phyloP scores from a whole-genome alignment of 257 asterid genomes.

The Petunia secreta region DNA sequence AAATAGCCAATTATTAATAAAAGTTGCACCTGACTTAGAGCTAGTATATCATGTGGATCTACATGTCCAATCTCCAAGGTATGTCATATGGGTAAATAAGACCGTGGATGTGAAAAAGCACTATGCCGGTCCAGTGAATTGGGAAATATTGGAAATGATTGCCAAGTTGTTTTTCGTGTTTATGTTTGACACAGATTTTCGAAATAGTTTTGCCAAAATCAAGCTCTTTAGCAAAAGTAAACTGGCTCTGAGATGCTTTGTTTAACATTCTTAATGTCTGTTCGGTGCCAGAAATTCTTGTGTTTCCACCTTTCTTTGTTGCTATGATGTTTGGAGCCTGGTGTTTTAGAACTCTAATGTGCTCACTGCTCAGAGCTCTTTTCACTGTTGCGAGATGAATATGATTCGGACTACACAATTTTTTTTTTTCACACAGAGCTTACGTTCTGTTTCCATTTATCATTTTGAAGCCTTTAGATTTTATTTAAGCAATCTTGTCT shows the following conservation, averaged over 20 bases:
- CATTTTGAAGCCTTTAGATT: slow-evolving; percentile 21
- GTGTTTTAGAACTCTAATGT: slow-evolving; percentile 20
- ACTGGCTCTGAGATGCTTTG: neutral
- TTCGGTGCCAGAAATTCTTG: neutral
- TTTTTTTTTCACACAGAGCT: neutral
- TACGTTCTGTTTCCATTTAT: slow-evolving; percentile 3
- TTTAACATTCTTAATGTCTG: neutral
- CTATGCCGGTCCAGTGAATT: neutral
- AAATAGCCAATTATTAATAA: neutral
- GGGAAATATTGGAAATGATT: neutral
- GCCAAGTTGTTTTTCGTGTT: neutral
- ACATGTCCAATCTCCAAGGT: neutral
- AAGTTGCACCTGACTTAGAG: neutral
- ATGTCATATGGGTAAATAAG: neutral
- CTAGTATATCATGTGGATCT: neutral
- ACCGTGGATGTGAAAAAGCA: neutral
- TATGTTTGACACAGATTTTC: neutral
- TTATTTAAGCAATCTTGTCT: neutral
- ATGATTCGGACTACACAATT: slow-evolving; percentile 3
- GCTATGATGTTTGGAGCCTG: neutral
- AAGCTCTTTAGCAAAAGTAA: neutral
- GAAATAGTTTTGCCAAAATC: slow-evolving; percentile 11
- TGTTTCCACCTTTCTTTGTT: slow-evolving; percentile 9
- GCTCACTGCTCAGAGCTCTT: neutral
- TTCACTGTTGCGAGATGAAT: neutral